phyloP scores from a whole-genome alignment of 1,284 basidiomycete genomes.

The Ganoderma boninense region DNA sequence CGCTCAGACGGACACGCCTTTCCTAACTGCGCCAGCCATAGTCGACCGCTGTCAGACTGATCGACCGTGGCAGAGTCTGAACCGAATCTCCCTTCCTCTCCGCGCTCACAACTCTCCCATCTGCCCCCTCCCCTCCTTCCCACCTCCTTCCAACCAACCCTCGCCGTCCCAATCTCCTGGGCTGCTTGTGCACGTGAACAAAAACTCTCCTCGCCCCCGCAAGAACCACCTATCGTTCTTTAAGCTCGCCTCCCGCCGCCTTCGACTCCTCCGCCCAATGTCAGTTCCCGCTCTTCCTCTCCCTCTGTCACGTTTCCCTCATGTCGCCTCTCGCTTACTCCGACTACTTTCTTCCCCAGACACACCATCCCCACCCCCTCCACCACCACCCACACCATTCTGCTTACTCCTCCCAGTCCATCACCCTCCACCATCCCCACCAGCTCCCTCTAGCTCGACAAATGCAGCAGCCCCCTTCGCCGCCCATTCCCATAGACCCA shows the following conservation, averaged over 20 bases:
- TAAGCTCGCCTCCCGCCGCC: conserved; percentile 32
- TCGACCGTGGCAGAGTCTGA: conserved; percentile 30
- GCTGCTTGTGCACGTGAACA: conserved; percentile 26
- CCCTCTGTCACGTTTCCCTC: conserved; percentile 20
- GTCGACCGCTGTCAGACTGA: conserved; percentile 22
- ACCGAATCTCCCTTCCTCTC: conserved; percentile 23
- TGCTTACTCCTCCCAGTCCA: conserved; percentile 41
- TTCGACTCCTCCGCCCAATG: conserved; percentile 30
- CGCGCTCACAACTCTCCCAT: conserved; percentile 31
- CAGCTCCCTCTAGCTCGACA: conserved; percentile 36
- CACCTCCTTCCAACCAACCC: conserved; percentile 21
- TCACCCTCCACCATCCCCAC: conserved; percentile 38
- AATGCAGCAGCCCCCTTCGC: conserved; percentile 62
- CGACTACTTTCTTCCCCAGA: conserved; percentile 45
- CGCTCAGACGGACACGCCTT: conserved; percentile 6
- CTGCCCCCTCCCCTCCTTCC: conserved; percentile 22
- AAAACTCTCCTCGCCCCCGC: conserved; percentile 11
- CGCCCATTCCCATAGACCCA: conserved; percentile 71
- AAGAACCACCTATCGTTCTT: conserved; percentile 28
- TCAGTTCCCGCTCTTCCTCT: conserved; percentile 30
- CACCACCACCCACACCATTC: conserved; percentile 27
- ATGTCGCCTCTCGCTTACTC: conserved; percentile 49
- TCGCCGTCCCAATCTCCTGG: conserved; percentile 26
- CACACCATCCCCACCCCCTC: conserved; percentile 27
- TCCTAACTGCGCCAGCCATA: conserved; percentile 15